Evolutionary conservation across 495 filamentous ascomycete genomes (phyloP), one percentile per base, ranked within the genome.

Genomic region (Daldinia caldariorum): DNA sequence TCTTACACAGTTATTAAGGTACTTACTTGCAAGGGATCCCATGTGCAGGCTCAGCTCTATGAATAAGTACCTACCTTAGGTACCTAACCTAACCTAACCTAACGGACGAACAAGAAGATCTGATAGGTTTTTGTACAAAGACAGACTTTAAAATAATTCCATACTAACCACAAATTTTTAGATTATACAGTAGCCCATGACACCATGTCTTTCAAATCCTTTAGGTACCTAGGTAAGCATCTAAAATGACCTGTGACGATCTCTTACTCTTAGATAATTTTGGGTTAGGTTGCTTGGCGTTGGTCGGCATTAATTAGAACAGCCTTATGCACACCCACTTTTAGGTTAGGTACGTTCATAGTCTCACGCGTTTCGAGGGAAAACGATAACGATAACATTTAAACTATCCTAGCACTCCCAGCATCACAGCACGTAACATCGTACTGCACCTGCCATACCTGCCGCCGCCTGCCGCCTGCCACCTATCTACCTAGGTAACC

Each of bases 311-410:
- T 66, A 59, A 65, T 58, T 65, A 32, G 51, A 58, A 16, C 38
- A 53, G 26, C 63, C 41, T 66, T 51, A 57, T 65, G 62, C 67
- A 61, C 50, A 61, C 61, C 56, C 58, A 55, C 58, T n/a, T n/a
- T n/a, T n/a, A n/a, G n/a, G n/a, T n/a, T n/a, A n/a, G n/a, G n/a
- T 51, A 47, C 45, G 37, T 54, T 63, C 54, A 62, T 29, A 66
- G 59, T 67, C 63, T 66, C 61, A 63, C 63, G 57, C 59, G 60
- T 68, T 51, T 72, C 56, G 56, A 67, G 34, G 43, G 60, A 61
- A 67, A 51, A 56, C 69, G 70, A 72, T 72, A 72, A 68, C 70
- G 70, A 72, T 72, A 72, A 72, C 34, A 35, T 35, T 35, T 6
- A 35, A 35, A 35, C 34, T 35, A 61, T 51, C 16, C 26, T 26